A percentile compares a stretch with the other conserved stretches of the same genome.
Conservation (phyloP, 2,329 filamentous ascomycete genomes). For the Dryadomyces quercus-mongolicae region DNA sequence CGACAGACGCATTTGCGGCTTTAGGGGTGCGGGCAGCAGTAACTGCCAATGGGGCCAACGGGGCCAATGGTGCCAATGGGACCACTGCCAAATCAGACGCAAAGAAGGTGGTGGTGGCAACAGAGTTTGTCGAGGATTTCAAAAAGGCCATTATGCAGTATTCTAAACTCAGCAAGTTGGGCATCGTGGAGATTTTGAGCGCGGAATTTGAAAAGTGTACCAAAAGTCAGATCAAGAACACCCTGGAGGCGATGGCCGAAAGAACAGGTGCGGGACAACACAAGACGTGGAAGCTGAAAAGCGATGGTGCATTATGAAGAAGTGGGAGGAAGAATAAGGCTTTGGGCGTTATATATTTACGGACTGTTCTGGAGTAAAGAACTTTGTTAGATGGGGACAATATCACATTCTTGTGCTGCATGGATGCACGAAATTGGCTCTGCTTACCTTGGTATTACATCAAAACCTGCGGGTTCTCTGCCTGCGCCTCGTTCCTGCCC, state of each 20-base stretch:
- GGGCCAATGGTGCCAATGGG: neutral
- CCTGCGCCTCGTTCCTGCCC: too few relatives aligned
- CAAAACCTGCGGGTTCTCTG: too few relatives aligned
- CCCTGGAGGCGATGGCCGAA: conserved; percentile 53
- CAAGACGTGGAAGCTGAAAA: conserved; percentile 50
- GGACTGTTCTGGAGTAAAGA: too few relatives aligned
- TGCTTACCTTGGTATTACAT: too few relatives aligned
- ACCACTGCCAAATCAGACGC: conserved; percentile 3
- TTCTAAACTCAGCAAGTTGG: conserved; percentile 52
- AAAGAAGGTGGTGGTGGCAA: conserved; percentile 34
- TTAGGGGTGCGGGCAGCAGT: conserved; percentile 1
- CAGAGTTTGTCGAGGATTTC: conserved; percentile 51
- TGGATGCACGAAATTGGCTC: too few relatives aligned
- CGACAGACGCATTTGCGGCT: conserved; percentile 13
- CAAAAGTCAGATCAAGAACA: conserved; percentile 59
- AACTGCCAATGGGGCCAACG: neutral
- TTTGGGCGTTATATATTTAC: too few relatives aligned
- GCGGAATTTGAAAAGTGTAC: conserved; percentile 60
- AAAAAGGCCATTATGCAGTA: conserved; percentile 54
- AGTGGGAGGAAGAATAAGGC: too few relatives aligned
- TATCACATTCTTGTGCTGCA: too few relatives aligned
- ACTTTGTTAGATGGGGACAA: too few relatives aligned
- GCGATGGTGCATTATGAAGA: neutral
- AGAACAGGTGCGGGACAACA: conserved; percentile 38
- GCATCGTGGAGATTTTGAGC: conserved; percentile 63